Conservation (phyloP, 169 alveolate genomes). For the Theileria orientalis region DNA sequence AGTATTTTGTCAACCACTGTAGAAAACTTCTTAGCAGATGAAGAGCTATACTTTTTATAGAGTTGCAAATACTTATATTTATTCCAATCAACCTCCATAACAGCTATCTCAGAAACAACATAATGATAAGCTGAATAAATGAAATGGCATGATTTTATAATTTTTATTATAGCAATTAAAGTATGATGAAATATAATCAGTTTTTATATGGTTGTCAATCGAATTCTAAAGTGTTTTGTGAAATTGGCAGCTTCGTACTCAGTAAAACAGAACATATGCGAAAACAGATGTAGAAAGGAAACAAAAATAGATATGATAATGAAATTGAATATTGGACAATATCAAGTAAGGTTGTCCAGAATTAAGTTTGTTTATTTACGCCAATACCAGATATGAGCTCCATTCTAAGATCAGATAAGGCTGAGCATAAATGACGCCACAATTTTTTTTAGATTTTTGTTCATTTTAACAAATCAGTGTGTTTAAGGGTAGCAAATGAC, state of each 20-base stretch:
- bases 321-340: background rate
- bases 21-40: background rate
- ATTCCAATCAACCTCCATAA: constrained; percentile 10
- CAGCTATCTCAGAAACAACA: background rate
- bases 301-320: no score
- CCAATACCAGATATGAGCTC: no score
- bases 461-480: background rate
- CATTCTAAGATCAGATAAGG: background rate
- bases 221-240: background rate
- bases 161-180: no score
- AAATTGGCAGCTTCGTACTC: no score
- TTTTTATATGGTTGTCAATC: no score
- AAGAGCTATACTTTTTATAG: background rate
- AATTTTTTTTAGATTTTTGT: background rate
- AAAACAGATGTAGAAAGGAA: no score
- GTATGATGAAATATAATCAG: no score
- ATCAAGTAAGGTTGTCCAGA: background rate
- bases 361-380: background rate
- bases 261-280: no score
- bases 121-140: background rate
- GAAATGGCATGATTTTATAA: background rate
- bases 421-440: background rate
- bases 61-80: background rate
- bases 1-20: constrained; percentile 2
- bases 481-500: background rate